These are phyloP conservation scores for Penicillium chermesinum DNA, from an alignment of 495 filamentous ascomycete species.

Conservation along the genomic window DNA sequence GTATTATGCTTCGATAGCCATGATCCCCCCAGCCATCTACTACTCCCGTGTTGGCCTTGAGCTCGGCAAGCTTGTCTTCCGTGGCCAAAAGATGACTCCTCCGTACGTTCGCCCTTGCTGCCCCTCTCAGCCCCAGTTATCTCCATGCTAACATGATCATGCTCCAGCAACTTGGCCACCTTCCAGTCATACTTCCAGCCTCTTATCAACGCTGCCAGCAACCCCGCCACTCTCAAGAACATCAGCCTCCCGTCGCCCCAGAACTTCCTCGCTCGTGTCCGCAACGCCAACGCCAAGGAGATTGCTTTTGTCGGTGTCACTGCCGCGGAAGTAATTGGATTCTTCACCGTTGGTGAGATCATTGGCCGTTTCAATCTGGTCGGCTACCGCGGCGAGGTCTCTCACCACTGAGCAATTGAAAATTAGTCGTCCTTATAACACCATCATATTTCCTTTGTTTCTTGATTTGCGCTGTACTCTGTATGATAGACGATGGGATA, in stretches of 20 bases:
- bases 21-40: slow-evolving; percentile 82
- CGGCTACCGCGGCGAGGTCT: slow-evolving; percentile 74
- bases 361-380: slow-evolving; percentile 89
- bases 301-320: slow-evolving; percentile 67
- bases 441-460: slow-evolving; percentile 28
- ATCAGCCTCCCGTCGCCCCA: slow-evolving; percentile 40
- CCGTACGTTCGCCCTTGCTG: slow-evolving; percentile 61
- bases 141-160: slow-evolving; percentile 12
- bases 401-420: slow-evolving; percentile 52
- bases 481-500: slow-evolving; percentile 55
- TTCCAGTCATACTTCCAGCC: slow-evolving; percentile 86
- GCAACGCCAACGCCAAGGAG: slow-evolving; percentile 66
- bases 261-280: slow-evolving; percentile 55
- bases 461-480: slow-evolving; percentile 39
- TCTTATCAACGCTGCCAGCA: slow-evolving; percentile 58
- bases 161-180: slow-evolving; percentile 61
- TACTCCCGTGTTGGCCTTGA: slow-evolving; percentile 86
- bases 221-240: slow-evolving; percentile 53
- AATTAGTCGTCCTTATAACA: slow-evolving; percentile 20
- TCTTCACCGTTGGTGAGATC: slow-evolving; percentile 98
- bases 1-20: slow-evolving; percentile 48
- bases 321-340: slow-evolving; percentile 81
- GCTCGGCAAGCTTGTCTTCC: slow-evolving; percentile 79
- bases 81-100: slow-evolving; percentile 83
- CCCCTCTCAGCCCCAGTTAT: neutral